A percentile compares a stretch with the other conserved stretches of the same genome.
Evolutionary conservation across 1,139 yeast genomes (phyloP).

Genomic region (Diutina siamensis): DNA sequence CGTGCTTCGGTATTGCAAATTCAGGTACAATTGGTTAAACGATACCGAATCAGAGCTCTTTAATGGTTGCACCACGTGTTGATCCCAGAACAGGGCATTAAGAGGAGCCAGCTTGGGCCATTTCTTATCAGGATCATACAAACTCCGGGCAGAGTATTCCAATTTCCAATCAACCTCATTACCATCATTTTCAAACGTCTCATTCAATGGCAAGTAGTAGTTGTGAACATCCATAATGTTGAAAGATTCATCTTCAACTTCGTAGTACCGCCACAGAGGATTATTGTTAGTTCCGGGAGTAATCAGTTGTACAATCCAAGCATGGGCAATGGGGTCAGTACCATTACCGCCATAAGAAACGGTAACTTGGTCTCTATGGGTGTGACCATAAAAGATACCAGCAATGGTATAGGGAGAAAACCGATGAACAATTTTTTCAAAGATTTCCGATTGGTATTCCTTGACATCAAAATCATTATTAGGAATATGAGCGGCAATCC

Average conservation of each 20-base stretch:
- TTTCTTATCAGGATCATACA: slow-evolving; percentile 29
- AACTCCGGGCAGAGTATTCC: slow-evolving; percentile 43
- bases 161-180: slow-evolving; percentile 43
- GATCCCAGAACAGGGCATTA: slow-evolving; percentile 51
- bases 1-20: slow-evolving; percentile 38
- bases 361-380: slow-evolving; percentile 59
- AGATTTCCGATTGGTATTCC: slow-evolving; percentile 50
- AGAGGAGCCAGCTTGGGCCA: slow-evolving; percentile 45
- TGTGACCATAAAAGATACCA: slow-evolving; percentile 60
- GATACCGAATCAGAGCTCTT: slow-evolving; percentile 23
- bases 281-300: slow-evolving; percentile 48
- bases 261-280: slow-evolving; percentile 66
- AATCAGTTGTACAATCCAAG: slow-evolving; percentile 58
- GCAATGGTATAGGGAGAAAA: slow-evolving; percentile 63
- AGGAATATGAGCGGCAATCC: slow-evolving; percentile 66
- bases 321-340: slow-evolving; percentile 36
- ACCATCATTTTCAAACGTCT: slow-evolving; percentile 36
- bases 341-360: slow-evolving; percentile 36
- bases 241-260: slow-evolving; percentile 53
- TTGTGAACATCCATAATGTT: slow-evolving; percentile 49
- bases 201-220: slow-evolving; percentile 42
- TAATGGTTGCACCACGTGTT: slow-evolving; percentile 22
- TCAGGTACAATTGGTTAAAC: slow-evolving; percentile 35
- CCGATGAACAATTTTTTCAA: slow-evolving; percentile 48
- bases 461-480: slow-evolving; percentile 41